Conservation (phyloP, 1,284 basidiomycete species). For the Tausonia pullulans region DNA sequence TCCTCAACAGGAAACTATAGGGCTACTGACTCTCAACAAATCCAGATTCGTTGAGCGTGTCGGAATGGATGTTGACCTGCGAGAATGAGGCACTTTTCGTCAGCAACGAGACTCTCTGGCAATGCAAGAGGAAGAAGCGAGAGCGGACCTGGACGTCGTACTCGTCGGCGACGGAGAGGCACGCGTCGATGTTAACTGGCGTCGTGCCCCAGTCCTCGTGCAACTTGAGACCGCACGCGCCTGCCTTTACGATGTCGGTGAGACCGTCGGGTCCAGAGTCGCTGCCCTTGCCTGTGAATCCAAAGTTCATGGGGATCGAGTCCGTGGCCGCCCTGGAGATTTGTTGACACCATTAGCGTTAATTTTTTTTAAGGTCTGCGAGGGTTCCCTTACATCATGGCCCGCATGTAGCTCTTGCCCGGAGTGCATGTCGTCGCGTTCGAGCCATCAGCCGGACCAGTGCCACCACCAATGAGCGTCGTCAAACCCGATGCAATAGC, state of each 20-base stretch:
- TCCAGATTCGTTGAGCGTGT: slow-evolving; percentile 89
- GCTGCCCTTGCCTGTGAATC: slow-evolving; percentile 88
- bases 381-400: slow-evolving; percentile 49
- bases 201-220: slow-evolving; percentile 99
- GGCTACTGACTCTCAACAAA: slow-evolving; percentile 64
- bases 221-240: slow-evolving; percentile 83
- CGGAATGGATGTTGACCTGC: slow-evolving; percentile 90
- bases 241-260: slow-evolving; percentile 75
- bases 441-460: slow-evolving; percentile 80
- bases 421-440: slow-evolving; percentile 94
- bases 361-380: neutral
- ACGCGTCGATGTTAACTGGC: slow-evolving; percentile 68
- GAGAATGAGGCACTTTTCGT: too few relatives aligned
- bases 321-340: slow-evolving; percentile 57
- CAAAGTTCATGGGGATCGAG: slow-evolving; percentile 80
- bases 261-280: slow-evolving; percentile 61
- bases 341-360: neutral
- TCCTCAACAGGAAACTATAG: slow-evolving; percentile 15
- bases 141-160: slow-evolving; percentile 75
- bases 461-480: slow-evolving; percentile 84
- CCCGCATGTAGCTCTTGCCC: slow-evolving; percentile 69
- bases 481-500: slow-evolving; percentile 53
- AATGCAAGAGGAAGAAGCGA: neutral
- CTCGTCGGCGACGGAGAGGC: slow-evolving; percentile 72
- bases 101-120: neutral